Base-by-base conservation (phyloP, 306 rosid genomes). In the Lithocarpus polystachyus region DNA sequence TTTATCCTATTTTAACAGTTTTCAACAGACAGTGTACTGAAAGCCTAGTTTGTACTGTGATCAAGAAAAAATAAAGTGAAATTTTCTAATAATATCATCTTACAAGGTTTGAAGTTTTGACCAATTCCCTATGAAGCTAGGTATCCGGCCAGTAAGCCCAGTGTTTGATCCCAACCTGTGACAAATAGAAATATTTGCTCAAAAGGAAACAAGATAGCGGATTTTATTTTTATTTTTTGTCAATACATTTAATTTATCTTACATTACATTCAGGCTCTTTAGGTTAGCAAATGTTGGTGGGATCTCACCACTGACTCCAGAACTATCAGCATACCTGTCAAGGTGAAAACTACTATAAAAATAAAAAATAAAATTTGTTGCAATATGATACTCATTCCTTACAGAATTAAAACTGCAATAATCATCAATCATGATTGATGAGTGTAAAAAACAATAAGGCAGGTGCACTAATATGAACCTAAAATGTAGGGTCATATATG, bases 121-220 rank as follows among this genome's bases (percentile, higher is more conserved):
- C 93, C 88, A 94, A 75, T 72, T 89, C 73, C 97, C 94, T 75
- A 94, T 86, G 85, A 94, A 94, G 75, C 83, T 88, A n/a, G 96
- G 98, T 78, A 92, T 89, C 55, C 45, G 71, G n/a, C 96, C 96
- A 1, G 87, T 89, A 82, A 89, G 80, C 75, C 80, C 89, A 75
- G 3, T 76, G 79, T 90, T 96, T 7, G 98, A 90, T 75, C 90
- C 93, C 88, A 88, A 82, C 77, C 97, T 90, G 88, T 76, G 40
- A 73, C 77, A 43, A 89, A 76, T 15, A 73, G 28, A 68, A 80
- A 24, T 57, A 82, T 8, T 18, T 22, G 55, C 40, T 24, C 24
- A 15, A 31, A 12, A 6, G 19, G 12, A 61, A 64, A 17, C 70
- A 17, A 0, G 11, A 56, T 3, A 4, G 2, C 68, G 72, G 13